Evolutionary conservation across 306 rosid genomes (phyloP), one percentile per base, ranked within the genome.

Genomic region (Quercus agrifolia): DNA sequence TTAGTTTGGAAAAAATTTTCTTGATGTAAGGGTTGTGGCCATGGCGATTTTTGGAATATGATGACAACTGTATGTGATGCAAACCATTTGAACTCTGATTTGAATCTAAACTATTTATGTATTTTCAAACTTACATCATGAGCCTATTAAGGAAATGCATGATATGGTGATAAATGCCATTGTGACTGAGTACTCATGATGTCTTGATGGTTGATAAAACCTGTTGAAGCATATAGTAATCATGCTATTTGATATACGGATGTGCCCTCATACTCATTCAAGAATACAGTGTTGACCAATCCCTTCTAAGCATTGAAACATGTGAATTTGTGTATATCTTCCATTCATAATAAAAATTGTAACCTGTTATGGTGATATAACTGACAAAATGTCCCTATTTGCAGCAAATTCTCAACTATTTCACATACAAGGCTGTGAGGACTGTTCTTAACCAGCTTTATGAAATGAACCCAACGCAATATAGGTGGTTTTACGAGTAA

Each of bases 361-460:
- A 6, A 5, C 57, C 52, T 31, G 51, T 73, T 41, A 71, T 80
- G 80, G 76, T 27, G 62, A 83, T 77, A 70, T 78, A 74, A 83
- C 78, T 84, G 71, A 76, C 69, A 66, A 71, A 76, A 64, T 41
- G 64, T 87, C 66, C 75, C 70, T 85, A 78, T 74, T 52, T 81
- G 85, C 96, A 95, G 99, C 99, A 92, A 95, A 2, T 92, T 74
- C 87, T 95, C 87, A 95, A 92, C 82, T 95, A 95, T 79, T 95
- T 95, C 90, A 95, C 99, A 10, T 86, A 86, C 82, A 92, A 92
- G 85, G 99, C 99, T 75, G 99, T 91, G 87, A 89, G 97, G 92
- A 95, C 97, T 49, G 99, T 95, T 71, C 86, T 95, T 84, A 91
- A 85, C 84, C 99, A 95, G 80, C 80, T 95, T 35, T 89, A 95